These are phyloP conservation scores for Neurospora africana DNA, from an alignment of 495 filamentous ascomycete species.

Conservation along the genomic window DNA sequence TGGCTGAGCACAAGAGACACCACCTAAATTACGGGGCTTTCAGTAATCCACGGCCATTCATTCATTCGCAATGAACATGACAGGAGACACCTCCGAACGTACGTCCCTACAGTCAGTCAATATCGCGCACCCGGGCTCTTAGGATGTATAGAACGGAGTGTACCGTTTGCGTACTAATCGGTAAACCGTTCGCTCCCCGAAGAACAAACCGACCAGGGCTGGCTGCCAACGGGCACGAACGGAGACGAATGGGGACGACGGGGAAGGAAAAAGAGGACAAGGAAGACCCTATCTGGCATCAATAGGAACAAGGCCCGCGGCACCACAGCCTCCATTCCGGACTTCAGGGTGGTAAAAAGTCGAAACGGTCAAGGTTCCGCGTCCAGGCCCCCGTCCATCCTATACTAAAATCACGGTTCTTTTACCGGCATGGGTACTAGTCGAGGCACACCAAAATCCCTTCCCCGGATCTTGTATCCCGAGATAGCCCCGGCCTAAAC, in stretches of 20 bases:
- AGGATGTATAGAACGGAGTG: not conserved
- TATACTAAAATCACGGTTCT: conserved; percentile 5
- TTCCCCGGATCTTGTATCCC: conserved; percentile 12
- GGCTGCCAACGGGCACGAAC: not conserved
- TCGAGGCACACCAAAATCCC: conserved; percentile 2
- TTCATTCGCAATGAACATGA: not conserved
- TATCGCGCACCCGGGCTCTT: not conserved
- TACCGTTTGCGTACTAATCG: not conserved
- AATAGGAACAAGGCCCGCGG: not conserved
- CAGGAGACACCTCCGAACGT: not conserved
- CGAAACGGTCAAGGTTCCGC: conserved; percentile 6
- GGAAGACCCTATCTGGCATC: not conserved
- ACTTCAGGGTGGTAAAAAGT: not conserved
- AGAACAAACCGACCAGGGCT: not conserved
- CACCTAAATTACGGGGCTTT: not conserved
- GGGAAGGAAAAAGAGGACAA: not conserved
- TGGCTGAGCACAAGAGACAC: not conserved
- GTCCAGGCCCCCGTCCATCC: conserved; percentile 1
- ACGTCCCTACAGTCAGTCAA: not conserved
- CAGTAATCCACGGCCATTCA: not conserved
- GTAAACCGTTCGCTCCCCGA: not conserved
- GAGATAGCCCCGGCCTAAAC: not conserved
- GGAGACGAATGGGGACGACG: not conserved
- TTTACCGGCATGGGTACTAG: conserved; percentile 10
- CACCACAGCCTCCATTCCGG: not conserved